Evolutionary conservation across 768 basidiomycete genomes (phyloP).

Genomic region (Lactifluus echinatus): DNA sequence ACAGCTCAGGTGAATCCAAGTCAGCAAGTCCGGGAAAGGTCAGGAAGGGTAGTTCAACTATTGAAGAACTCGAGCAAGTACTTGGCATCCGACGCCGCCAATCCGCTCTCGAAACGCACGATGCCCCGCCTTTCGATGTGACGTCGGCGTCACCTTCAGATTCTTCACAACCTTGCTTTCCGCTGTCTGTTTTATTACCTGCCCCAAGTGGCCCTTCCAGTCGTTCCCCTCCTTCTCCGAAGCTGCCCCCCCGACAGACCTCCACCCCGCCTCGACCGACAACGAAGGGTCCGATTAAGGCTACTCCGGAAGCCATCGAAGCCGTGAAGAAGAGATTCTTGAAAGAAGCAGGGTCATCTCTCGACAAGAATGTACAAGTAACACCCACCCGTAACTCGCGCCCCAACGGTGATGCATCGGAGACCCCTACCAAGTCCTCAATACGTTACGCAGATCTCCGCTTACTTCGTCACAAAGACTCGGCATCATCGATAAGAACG

Average conservation of each 20-base stretch:
- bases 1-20: slow-evolving; percentile 40
- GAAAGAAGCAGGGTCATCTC: slow-evolving; percentile 27
- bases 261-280: neutral
- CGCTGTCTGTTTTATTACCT: neutral
- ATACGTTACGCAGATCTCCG: slow-evolving; percentile 16
- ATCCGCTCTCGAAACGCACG: slow-evolving; percentile 17
- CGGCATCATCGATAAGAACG: slow-evolving; percentile 16
- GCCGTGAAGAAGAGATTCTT: slow-evolving; percentile 57
- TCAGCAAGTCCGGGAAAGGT: slow-evolving; percentile 23
- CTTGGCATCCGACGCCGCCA: slow-evolving; percentile 27
- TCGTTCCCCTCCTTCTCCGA: neutral
- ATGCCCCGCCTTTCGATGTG: slow-evolving; percentile 3
- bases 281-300: slow-evolving; percentile 19
- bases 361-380: slow-evolving; percentile 16
- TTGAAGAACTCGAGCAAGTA: slow-evolving; percentile 29
- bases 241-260: neutral
- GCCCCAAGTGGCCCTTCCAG: neutral
- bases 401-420: neutral
- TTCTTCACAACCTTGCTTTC: neutral
- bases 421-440: slow-evolving; percentile 10
- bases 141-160: neutral
- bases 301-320: slow-evolving; percentile 45
- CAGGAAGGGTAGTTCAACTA: slow-evolving; percentile 28
- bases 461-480: slow-evolving; percentile 9
- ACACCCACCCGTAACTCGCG: slow-evolving; percentile 1